Conservation (phyloP, 1,139 yeast genomes). For the Suhomyces atakaporum region DNA sequence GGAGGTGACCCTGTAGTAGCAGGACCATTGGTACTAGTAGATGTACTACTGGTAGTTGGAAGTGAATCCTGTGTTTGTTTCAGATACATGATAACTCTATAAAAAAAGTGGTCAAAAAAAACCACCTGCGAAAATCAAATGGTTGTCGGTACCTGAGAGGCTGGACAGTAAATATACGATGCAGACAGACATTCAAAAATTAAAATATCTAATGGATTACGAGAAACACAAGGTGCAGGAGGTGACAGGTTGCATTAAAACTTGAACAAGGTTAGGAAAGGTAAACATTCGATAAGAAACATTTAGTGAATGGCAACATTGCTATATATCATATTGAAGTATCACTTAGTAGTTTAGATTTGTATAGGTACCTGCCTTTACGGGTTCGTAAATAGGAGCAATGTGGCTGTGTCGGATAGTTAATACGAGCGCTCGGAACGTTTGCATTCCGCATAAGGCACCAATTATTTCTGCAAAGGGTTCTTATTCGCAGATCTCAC, state of each 20-base stretch:
- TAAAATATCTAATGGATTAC: too few species aligned
- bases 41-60: slow-evolving; percentile 1
- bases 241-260: not conserved
- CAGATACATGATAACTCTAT: slow-evolving; percentile 6
- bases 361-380: slow-evolving; percentile 9
- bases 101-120: slow-evolving; percentile 9
- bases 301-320: too few species aligned
- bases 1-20: not conserved
- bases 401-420: slow-evolving; percentile 13
- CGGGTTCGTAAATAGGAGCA: slow-evolving; percentile 12
- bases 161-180: slow-evolving; percentile 13
- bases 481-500: slow-evolving; percentile 1
- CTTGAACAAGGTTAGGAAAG: not conserved
- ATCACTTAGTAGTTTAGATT: too few species aligned
- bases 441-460: slow-evolving; percentile 9
- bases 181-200: slow-evolving; percentile 9
- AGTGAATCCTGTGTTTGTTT: slow-evolving; percentile 11
- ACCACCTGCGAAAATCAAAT: slow-evolving; percentile 7
- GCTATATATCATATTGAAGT: too few species aligned
- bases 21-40: not conserved
- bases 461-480: slow-evolving; percentile 6
- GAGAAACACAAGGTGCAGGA: not conserved
- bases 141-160: slow-evolving; percentile 13
- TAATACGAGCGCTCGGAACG: slow-evolving; percentile 12
- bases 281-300: not conserved